Base-by-base conservation (phyloP, 768 basidiomycete species). In the Rubroboletus satanas region DNA sequence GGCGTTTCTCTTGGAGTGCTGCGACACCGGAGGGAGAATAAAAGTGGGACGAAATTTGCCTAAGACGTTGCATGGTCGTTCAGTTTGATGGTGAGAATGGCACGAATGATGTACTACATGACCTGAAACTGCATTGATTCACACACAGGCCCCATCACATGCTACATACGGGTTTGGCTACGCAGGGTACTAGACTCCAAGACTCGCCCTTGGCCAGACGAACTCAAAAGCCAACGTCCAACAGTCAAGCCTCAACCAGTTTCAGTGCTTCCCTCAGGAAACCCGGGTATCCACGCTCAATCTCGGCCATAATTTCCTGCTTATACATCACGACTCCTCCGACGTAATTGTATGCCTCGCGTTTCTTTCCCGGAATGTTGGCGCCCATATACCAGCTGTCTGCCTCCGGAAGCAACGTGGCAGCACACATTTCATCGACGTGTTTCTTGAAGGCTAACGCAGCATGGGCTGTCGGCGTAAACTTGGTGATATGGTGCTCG, bases 1-100 rank as follows among this genome's bases (percentile, higher is more conserved):
- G 81, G 48, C 71, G 77, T 66, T 88, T 84, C 37, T 71, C 74
- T 58, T 83, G 75, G 45, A 90, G 74, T 12, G 76, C 74, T 23
- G 76, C 69, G 6, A 83, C 65, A 17, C 81, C 82, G 18, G 77
- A 68, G 14, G 77, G 62, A 5, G 71, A 65, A 18, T 74, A 64
- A 51, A 88, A 69, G 62, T 88, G 88, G 38, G 83, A 79, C 32
- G 80, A 79, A 21, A 88, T 72, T 69, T 87, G 83, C 66, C 77
- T 82, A 45, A 88, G 75, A 56, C 84, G 83, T 62, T 89, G 77
- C 82, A 89, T 38, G 35, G 35, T 17, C 7, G 7, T 33, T 21
- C 21, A 21, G 21, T 21, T 36, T 36, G 35, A n/a, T 4, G 36
- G 36, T 37, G 36, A 37, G 26, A 26, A 21, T 21, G 21, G 21